Evolutionary conservation across 805 yeast species (phyloP).

Genomic region (Sugiyamaella chiloensis): DNA sequence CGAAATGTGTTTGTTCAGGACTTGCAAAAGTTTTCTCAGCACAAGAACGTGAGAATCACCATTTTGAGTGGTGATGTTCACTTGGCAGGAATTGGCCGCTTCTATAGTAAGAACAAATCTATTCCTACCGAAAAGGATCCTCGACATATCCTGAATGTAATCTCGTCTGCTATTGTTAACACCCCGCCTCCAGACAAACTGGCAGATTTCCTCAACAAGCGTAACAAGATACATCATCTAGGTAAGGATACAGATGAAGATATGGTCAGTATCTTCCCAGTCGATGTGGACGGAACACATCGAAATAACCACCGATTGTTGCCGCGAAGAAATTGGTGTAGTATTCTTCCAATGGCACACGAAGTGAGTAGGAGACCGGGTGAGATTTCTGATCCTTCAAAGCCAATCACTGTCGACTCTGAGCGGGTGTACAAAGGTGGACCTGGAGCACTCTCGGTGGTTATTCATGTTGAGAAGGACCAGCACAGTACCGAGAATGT

Average conservation of each 20-base stretch:
- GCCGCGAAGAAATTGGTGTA: slow-evolving; percentile 57
- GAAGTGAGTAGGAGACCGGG: slow-evolving; percentile 4
- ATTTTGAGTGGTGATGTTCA: slow-evolving; percentile 94
- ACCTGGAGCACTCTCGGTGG: slow-evolving; percentile 52
- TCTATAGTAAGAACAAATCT: slow-evolving; percentile 53
- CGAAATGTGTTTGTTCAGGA: slow-evolving; percentile 64
- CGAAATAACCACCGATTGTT: slow-evolving; percentile 51
- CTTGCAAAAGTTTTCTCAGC: slow-evolving; percentile 64
- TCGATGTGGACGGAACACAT: slow-evolving; percentile 52
- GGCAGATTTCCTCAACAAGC: slow-evolving; percentile 66
- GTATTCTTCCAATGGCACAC: slow-evolving; percentile 30
- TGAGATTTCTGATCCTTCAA: background rate
- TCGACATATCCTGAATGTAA: slow-evolving; percentile 63
- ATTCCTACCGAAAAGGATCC: slow-evolving; percentile 68
- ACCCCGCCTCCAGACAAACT: slow-evolving; percentile 90
- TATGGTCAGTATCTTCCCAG: slow-evolving; percentile 64
- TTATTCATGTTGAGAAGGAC: slow-evolving; percentile 72
- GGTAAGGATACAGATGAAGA: slow-evolving; percentile 71
- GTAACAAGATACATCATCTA: slow-evolving; percentile 68
- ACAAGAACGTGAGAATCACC: slow-evolving; percentile 67
- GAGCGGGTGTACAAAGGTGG: slow-evolving; percentile 19
- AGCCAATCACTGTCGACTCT: slow-evolving; percentile 6
- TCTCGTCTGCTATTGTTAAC: slow-evolving; percentile 86
- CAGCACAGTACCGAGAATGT: slow-evolving; percentile 44
- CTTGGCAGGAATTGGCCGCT: slow-evolving; percentile 76